A percentile compares a stretch with the other conserved stretches of the same genome.
Conservation (phyloP, 345 rosid genomes). For the Raphanus sativus region DNA sequence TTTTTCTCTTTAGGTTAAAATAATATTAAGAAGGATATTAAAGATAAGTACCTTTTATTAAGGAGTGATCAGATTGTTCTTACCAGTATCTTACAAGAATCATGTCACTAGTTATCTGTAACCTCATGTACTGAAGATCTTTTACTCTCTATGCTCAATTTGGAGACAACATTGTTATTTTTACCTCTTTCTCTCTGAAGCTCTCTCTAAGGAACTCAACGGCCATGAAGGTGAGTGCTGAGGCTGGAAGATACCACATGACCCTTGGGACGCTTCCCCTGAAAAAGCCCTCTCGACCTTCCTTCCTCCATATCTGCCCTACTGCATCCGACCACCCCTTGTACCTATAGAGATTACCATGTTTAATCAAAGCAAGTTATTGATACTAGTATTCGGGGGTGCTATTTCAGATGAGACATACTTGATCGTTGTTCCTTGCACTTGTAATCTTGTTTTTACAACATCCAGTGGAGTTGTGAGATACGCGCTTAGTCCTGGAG, state of each 20-base stretch:
- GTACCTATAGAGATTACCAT: slow-evolving; percentile 46
- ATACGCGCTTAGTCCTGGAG: slow-evolving; percentile 81
- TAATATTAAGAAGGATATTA: background rate
- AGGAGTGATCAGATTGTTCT: background rate
- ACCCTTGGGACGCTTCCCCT: slow-evolving; percentile 92
- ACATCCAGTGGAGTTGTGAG: slow-evolving; percentile 89
- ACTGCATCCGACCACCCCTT: slow-evolving; percentile 84
- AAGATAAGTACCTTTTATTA: background rate
- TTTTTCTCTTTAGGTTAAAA: background rate
- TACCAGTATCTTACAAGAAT: background rate
- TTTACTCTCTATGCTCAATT: slow-evolving; percentile 56
- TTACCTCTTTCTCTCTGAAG: slow-evolving; percentile 56
- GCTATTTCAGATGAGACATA: slow-evolving; percentile 29
- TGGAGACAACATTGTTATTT: slow-evolving; percentile 32
- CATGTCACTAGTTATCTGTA: slow-evolving; percentile 32
- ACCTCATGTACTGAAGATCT: slow-evolving; percentile 45
- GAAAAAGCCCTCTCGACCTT: slow-evolving; percentile 78
- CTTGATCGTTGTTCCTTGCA: slow-evolving; percentile 82
- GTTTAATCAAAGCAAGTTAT: background rate
- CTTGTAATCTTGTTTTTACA: slow-evolving; percentile 89
- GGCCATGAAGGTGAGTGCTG: slow-evolving; percentile 98
- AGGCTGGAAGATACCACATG: slow-evolving; percentile 92
- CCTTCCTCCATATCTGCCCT: slow-evolving; percentile 57
- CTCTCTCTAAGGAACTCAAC: slow-evolving; percentile 80
- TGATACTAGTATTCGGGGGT: too few relatives aligned